A percentile compares a stretch with the other conserved stretches of the same genome.
Evolutionary conservation across 306 rosid genomes (phyloP).

Genomic region (Psophocarpus tetragonolobus): DNA sequence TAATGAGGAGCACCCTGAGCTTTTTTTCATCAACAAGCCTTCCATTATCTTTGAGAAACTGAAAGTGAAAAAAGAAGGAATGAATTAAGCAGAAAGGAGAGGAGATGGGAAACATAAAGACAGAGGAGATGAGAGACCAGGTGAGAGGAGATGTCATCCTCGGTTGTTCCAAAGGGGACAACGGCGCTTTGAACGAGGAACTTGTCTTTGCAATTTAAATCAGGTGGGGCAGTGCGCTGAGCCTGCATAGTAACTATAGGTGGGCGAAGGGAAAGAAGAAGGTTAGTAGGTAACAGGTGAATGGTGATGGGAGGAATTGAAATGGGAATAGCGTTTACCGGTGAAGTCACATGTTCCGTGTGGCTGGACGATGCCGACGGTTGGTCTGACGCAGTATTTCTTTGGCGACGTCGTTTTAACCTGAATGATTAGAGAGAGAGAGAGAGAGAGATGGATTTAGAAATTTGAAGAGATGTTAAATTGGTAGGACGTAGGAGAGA

Average conservation of each 20-base stretch:
- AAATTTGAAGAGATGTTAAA: not conserved
- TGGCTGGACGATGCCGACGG: conserved; percentile 67
- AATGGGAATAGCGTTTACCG: conserved; percentile 38
- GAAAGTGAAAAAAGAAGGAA: conserved; percentile 24
- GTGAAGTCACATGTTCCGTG: conserved; percentile 61
- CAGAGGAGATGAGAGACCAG: conserved; percentile 30
- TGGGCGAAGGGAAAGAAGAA: not conserved
- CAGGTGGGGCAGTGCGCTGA: conserved; percentile 61
- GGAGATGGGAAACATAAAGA: not conserved
- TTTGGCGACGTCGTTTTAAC: conserved; percentile 79
- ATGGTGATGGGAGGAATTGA: not conserved
- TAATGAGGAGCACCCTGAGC: conserved; percentile 59
- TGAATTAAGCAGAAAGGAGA: too few species aligned
- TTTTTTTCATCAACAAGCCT: conserved; percentile 67
- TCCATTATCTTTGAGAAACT: conserved; percentile 66
- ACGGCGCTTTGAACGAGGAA: conserved; percentile 71
- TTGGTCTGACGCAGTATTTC: conserved; percentile 82
- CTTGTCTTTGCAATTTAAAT: conserved; percentile 77
- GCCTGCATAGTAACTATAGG: conserved; percentile 82
- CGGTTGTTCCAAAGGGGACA: conserved; percentile 59
- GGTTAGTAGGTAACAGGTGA: not conserved
- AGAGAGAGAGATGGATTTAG: not conserved
- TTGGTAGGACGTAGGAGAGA: not conserved
- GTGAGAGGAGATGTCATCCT: conserved; percentile 60
- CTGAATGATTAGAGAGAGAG: not conserved